Evolutionary conservation across 495 filamentous ascomycete species (phyloP), one percentile per base, ranked within the genome.

Genomic region (Tuber borchii): DNA sequence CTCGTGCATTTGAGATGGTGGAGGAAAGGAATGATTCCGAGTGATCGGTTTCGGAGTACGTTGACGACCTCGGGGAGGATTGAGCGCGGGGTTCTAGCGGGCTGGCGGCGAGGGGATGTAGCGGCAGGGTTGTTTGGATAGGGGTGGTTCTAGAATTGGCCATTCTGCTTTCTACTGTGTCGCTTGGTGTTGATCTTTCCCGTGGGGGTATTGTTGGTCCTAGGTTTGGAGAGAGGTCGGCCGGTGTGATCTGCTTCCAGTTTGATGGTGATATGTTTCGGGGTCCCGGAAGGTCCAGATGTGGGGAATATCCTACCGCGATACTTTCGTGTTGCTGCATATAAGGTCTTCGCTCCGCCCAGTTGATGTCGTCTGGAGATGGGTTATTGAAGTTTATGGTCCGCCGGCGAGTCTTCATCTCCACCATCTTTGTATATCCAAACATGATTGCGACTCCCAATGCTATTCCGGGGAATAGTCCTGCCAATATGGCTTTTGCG

Each of bases 381-480:
- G 78, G 78, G 46, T 74, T 78, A 42, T 80, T 80, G 44, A 80
- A 80, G 71, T 46, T 72, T 26, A 82, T 82, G 0, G 74, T 82
- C 17, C 80, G 69, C 22, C 80, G 68, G 19, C 80, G 80, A 70
- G 72, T 75, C 69, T 78, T 76, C 22, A 76, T 68, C 51, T 82
- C 80, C 17, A 82, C 70, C 2, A 61, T 45, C 34, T 79, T 79
- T 19, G 73, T 79, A 20, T 75, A 82, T 19, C 72, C 74, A 14
- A 80, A 76, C 81, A 83, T 80, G 34, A 80, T 71, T 16, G 73
- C 73, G 20, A 75, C 75, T 0, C 81, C 81, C 9, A 79, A 46
- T 34, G 73, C 74, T 26, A 82, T 78, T 14, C 81, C 81, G 1
- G 81, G 78, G n/a, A 83, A 83, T 19, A 83, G 42, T 0, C 81